Evolutionary conservation across 345 rosid genomes (phyloP).

Genomic region (Eucalyptus viminalis): DNA sequence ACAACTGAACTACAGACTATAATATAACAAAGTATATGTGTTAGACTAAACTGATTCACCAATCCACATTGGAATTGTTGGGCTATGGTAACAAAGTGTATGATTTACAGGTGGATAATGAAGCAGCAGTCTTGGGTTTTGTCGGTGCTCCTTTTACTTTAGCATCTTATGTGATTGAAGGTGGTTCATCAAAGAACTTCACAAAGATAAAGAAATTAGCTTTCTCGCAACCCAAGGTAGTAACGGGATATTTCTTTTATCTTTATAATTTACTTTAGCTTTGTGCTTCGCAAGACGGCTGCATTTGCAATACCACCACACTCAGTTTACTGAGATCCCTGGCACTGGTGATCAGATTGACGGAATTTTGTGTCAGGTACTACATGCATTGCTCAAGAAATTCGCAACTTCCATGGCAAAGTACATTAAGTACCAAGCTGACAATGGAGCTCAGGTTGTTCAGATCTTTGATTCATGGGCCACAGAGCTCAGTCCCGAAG

Average conservation of each 20-base stretch:
- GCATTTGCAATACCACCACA: not conserved
- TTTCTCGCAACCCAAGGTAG: constrained; percentile 89
- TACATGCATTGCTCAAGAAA: constrained; percentile 76
- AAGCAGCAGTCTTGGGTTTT: constrained; percentile 88
- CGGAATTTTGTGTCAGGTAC: constrained; percentile 37
- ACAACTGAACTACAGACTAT: not conserved
- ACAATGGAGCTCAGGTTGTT: constrained; percentile 93
- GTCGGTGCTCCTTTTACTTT: constrained; percentile 99
- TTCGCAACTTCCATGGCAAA: constrained; percentile 84
- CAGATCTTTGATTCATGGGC: constrained; percentile 99
- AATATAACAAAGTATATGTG: not conserved
- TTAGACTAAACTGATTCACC: not conserved
- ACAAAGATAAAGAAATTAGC: constrained; percentile 73
- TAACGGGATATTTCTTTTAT: not conserved
- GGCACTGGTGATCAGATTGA: not conserved
- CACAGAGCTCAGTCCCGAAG: constrained; percentile 92
- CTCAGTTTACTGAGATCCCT: not conserved
- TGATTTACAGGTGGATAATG: constrained; percentile 47
- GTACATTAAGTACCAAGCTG: constrained; percentile 77
- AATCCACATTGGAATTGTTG: not conserved
- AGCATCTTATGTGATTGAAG: constrained; percentile 90
- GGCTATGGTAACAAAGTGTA: not conserved
- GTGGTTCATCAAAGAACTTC: constrained; percentile 96
- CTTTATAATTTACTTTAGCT: not conserved
- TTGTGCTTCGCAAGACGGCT: not conserved